Evolutionary conservation across 148 eudicot species (phyloP).

Genomic region (Polygonum maritimum): DNA sequence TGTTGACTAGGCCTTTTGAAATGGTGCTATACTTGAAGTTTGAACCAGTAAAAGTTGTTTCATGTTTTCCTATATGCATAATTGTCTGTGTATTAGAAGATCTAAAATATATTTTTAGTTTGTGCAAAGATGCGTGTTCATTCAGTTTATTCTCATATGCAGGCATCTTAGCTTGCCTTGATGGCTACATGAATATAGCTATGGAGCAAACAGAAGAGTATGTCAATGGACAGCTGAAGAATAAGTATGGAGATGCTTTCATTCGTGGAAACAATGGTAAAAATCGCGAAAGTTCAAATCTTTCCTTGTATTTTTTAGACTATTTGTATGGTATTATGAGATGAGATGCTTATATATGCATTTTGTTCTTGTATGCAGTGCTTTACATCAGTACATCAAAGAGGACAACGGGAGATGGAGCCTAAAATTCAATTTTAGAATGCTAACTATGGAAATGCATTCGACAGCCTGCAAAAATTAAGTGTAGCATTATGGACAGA

Average conservation of each 20-base stretch:
- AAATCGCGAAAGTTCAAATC: neutral
- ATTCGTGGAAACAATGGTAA: constrained; percentile 95
- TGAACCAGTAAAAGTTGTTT: neutral
- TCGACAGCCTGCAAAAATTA: neutral
- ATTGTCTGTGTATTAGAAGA: neutral
- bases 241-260: constrained; percentile 93
- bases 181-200: constrained; percentile 97
- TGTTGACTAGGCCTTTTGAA: neutral
- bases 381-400: constrained; percentile 93
- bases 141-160: constrained; percentile 10
- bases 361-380: constrained; percentile 39
- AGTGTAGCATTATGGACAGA: neutral
- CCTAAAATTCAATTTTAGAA: constrained; percentile 23
- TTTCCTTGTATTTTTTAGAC: neutral
- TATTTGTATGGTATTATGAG: neutral
- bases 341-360: neutral
- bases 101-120: neutral
- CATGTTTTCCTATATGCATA: neutral
- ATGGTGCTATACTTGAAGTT: neutral
- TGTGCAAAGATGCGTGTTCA: neutral
- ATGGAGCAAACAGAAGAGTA: constrained; percentile 99
- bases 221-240: constrained; percentile 91
- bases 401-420: constrained; percentile 74
- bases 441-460: neutral
- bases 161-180: constrained; percentile 94